Conservation (phyloP, 805 yeast genomes). For the Lipomyces mesembrius region DNA sequence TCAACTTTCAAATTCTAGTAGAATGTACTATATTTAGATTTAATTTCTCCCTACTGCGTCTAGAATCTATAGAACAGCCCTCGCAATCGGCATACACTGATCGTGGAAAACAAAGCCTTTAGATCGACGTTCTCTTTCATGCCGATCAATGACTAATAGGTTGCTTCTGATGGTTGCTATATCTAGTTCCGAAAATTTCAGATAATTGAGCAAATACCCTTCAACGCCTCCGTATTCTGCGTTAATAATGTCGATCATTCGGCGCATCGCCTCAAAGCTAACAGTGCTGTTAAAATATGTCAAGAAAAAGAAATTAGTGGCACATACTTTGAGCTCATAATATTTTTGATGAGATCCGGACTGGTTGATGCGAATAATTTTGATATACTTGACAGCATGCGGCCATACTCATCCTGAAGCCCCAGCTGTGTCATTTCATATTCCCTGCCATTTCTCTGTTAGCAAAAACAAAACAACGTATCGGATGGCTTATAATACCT, state of each 20-base stretch:
- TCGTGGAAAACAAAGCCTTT: slow-evolving; percentile 12
- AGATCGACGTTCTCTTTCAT: background rate
- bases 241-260: slow-evolving; percentile 12
- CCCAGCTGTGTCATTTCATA: slow-evolving; percentile 77
- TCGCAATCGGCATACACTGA: background rate
- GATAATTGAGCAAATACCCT: slow-evolving; percentile 14
- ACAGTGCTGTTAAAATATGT: background rate
- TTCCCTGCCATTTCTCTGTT: slow-evolving; percentile 50
- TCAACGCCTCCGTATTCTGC: slow-evolving; percentile 41
- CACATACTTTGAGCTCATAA: slow-evolving; percentile 8
- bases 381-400: background rate
- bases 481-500: slow-evolving; percentile 31
- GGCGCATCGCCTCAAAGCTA: slow-evolving; percentile 22
- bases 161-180: slow-evolving; percentile 14
- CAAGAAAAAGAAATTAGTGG: background rate
- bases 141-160: slow-evolving; percentile 3
- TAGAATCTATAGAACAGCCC: background rate
- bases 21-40: too few relatives aligned
- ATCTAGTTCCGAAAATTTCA: slow-evolving; percentile 15
- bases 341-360: slow-evolving; percentile 8
- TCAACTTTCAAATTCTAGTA: too few relatives aligned
- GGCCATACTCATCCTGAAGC: slow-evolving; percentile 41
- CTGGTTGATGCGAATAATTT: background rate
- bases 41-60: background rate
- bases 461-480: background rate